Conservation (phyloP, 225 moss, liverwort and hornwort species). For the Physcomitrium patens region DNA sequence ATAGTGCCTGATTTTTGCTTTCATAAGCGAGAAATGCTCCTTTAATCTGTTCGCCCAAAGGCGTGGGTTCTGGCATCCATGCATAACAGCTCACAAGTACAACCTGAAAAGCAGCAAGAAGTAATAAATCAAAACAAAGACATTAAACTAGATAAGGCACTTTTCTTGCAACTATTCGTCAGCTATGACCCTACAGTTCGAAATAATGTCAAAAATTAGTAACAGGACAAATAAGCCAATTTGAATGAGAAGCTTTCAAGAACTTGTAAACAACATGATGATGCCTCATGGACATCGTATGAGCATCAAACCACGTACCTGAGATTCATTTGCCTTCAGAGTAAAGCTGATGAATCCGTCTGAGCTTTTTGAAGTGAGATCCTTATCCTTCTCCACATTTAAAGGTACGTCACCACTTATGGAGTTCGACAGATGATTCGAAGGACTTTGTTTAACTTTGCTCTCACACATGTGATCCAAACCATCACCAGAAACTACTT, state of each 20-base stretch:
- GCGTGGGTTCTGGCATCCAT: slow-evolving; percentile 51
- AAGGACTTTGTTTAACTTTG: slow-evolving; percentile 38
- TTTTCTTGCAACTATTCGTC: neutral
- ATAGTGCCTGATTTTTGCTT: slow-evolving; percentile 86
- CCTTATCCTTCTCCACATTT: slow-evolving; percentile 35
- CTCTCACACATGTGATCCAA: slow-evolving; percentile 40
- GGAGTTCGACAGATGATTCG: slow-evolving; percentile 21
- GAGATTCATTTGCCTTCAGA: slow-evolving; percentile 79
- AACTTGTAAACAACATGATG: slow-evolving; percentile 1
- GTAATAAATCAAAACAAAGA: slow-evolving; percentile 11
- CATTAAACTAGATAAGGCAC: slow-evolving; percentile 1
- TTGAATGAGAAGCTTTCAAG: neutral
- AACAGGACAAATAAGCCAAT: neutral
- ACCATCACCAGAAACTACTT: slow-evolving; percentile 38
- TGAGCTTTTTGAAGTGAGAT: slow-evolving; percentile 50
- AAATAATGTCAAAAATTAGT: slow-evolving; percentile 6
- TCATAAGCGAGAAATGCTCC: slow-evolving; percentile 83
- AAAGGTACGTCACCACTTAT: slow-evolving; percentile 37
- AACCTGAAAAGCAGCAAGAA: slow-evolving; percentile 43
- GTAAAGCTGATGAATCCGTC: slow-evolving; percentile 79
- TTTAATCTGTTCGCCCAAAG: slow-evolving; percentile 56
- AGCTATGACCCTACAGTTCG: neutral
- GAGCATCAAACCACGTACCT: slow-evolving; percentile 52
- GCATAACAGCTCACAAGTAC: slow-evolving; percentile 79
- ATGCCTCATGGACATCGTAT: neutral